Evolutionary conservation across 148 eudicot species (phyloP).

Genomic region (Cornus controversa): DNA sequence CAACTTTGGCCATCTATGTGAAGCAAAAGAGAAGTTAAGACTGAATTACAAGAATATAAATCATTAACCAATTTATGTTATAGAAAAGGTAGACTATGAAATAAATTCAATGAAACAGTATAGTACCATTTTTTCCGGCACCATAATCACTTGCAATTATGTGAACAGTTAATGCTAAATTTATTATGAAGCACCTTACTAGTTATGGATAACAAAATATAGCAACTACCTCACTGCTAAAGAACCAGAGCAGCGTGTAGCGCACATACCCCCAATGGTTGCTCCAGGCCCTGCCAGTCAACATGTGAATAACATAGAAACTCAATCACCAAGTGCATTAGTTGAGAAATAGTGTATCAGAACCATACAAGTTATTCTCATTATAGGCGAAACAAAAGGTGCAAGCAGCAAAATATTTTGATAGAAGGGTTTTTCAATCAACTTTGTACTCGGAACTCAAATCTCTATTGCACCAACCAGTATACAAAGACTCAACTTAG

Average conservation of each 20-base stretch:
- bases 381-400: neutral
- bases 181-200: neutral
- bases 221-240: slow-evolving; percentile 83
- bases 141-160: neutral
- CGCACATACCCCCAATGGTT: slow-evolving; percentile 99
- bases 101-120: neutral
- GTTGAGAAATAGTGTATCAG: neutral
- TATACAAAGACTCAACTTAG: neutral
- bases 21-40: no score
- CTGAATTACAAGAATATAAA: neutral
- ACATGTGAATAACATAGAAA: neutral
- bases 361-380: neutral
- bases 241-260: slow-evolving; percentile 98
- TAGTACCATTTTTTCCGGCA: neutral
- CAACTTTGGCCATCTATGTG: neutral
- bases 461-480: neutral
- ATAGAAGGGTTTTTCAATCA: neutral
- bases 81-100: neutral
- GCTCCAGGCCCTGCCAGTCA: slow-evolving; percentile 88
- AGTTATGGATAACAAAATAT: neutral
- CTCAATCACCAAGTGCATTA: neutral
- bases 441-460: neutral
- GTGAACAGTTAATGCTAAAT: neutral
- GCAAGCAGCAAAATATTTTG: neutral
- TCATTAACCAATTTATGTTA: neutral